Evolutionary conservation across 2,329 filamentous ascomycete genomes (phyloP).

Genomic region (Akanthomyces lecanii): DNA sequence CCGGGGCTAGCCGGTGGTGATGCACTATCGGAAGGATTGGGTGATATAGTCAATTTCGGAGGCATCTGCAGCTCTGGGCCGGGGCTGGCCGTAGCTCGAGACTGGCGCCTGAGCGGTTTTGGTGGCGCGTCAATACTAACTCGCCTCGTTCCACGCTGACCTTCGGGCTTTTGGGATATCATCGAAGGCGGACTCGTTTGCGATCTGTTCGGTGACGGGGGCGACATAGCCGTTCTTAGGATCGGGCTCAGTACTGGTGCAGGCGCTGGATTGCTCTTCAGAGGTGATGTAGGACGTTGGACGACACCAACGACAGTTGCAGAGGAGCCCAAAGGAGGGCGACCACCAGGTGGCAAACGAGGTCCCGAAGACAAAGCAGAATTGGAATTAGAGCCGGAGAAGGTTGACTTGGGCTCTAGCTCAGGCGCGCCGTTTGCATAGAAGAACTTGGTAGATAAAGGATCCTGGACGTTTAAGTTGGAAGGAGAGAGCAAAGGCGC

Average conservation of each 20-base stretch:
- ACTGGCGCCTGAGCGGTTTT: slow-evolving; percentile 33
- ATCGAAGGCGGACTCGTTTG: slow-evolving; percentile 36
- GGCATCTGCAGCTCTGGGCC: slow-evolving; percentile 35
- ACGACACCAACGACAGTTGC: slow-evolving; percentile 23
- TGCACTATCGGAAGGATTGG: slow-evolving; percentile 32
- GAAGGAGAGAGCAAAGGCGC: slow-evolving; percentile 29
- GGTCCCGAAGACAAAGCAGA: slow-evolving; percentile 45
- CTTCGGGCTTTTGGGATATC: slow-evolving; percentile 21
- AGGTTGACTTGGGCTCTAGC: slow-evolving; percentile 32
- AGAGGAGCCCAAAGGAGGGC: slow-evolving; percentile 33
- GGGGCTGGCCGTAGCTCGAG: slow-evolving; percentile 38
- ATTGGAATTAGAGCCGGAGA: slow-evolving; percentile 37
- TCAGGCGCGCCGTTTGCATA: slow-evolving; percentile 66
- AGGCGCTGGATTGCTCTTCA: slow-evolving; percentile 35
- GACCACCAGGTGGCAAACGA: slow-evolving; percentile 36
- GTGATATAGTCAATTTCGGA: slow-evolving; percentile 32
- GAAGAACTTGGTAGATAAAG: slow-evolving; percentile 62
- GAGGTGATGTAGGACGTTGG: slow-evolving; percentile 49
- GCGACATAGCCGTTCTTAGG: slow-evolving; percentile 20
- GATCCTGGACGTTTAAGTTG: slow-evolving; percentile 34
- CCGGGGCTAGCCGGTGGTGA: slow-evolving; percentile 35
- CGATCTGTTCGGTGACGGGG: slow-evolving; percentile 27
- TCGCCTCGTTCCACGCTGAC: slow-evolving; percentile 32
- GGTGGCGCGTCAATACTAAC: slow-evolving; percentile 41
- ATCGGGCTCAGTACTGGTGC: slow-evolving; percentile 22